Percentiles rank a stretch among this genome's conserved stretches.
Evolutionary conservation across 176 grass and related monocot genomes (phyloP).

Genomic region (Lolium perenne): DNA sequence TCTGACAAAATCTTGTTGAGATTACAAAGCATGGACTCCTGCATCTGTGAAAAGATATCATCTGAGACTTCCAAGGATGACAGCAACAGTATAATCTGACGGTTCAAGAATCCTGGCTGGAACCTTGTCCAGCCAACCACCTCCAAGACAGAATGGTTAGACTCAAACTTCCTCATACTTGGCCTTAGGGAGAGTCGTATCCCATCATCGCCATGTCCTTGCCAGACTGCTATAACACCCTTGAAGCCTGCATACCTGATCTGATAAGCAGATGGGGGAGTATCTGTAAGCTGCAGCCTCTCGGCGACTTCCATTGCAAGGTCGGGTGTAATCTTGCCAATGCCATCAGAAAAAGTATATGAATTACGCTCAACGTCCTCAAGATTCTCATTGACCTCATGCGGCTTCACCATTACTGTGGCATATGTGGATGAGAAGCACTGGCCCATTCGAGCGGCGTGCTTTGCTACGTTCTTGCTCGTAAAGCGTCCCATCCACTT

Average conservation of each 20-base stretch:
- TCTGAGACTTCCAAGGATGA: slow-evolving; percentile 74
- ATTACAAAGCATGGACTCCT: slow-evolving; percentile 70
- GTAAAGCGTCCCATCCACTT: slow-evolving; percentile 84
- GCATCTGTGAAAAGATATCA: slow-evolving; percentile 65
- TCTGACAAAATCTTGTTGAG: slow-evolving; percentile 69
- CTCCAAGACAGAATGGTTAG: slow-evolving; percentile 71
- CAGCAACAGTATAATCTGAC: slow-evolving; percentile 83
- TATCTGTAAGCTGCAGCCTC: slow-evolving; percentile 58
- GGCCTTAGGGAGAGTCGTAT: slow-evolving; percentile 64
- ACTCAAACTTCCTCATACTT: slow-evolving; percentile 90
- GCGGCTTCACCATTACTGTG: slow-evolving; percentile 51
- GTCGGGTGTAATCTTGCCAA: slow-evolving; percentile 75
- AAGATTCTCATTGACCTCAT: slow-evolving; percentile 51
- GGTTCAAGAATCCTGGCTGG: slow-evolving; percentile 87
- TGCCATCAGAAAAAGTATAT: slow-evolving; percentile 88
- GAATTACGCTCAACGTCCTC: slow-evolving; percentile 61
- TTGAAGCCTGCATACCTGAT: slow-evolving; percentile 90
- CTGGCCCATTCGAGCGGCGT: slow-evolving; percentile 83
- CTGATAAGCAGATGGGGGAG: slow-evolving; percentile 87
- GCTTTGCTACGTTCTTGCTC: slow-evolving; percentile 78
- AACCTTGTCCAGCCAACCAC: slow-evolving; percentile 85
- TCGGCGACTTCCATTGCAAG: slow-evolving; percentile 79
- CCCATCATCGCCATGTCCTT: slow-evolving; percentile 46
- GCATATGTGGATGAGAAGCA: slow-evolving; percentile 97
- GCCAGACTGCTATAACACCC: slow-evolving; percentile 84